Conservation (phyloP, 2,329 filamentous ascomycete genomes). For the Diaporthe destruens region DNA sequence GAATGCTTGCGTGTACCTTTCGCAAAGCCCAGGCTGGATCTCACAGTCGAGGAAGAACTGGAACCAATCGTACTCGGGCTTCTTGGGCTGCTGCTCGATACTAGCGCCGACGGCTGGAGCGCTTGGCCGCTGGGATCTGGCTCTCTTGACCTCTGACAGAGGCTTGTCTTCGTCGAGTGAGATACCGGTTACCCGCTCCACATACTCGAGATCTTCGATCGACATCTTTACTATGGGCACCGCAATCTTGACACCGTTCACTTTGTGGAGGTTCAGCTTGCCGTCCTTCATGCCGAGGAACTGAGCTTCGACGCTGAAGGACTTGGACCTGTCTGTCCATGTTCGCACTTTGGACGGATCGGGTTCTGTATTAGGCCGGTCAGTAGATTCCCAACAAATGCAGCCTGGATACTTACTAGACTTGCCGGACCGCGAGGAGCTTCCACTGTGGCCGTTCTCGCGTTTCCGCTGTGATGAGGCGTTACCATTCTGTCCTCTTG, state of each 20-base stretch:
- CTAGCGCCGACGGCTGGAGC: conserved; percentile 68
- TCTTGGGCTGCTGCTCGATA: conserved; percentile 68
- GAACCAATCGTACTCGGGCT: conserved; percentile 96
- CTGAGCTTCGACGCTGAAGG: conserved; percentile 97
- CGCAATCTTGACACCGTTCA: conserved; percentile 98
- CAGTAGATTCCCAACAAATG: not conserved
- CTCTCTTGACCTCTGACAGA: conserved; percentile 82
- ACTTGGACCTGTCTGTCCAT: conserved; percentile 95
- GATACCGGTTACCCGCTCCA: conserved; percentile 87
- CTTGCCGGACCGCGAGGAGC: conserved; percentile 71
- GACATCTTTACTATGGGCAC: conserved; percentile 98
- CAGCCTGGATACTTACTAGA: conserved; percentile 72
- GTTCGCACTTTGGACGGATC: conserved; percentile 85
- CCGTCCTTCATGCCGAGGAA: conserved; percentile 95
- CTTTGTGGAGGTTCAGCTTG: conserved; percentile 97
- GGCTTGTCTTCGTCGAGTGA: conserved; percentile 96
- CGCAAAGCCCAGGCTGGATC: conserved; percentile 91
- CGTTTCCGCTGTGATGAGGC: conserved; percentile 77
- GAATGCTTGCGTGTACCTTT: conserved; percentile 93
- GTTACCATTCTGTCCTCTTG: conserved; percentile 75
- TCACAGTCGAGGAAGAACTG: conserved; percentile 97
- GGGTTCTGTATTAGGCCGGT: conserved; percentile 70
- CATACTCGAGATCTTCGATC: conserved; percentile 92
- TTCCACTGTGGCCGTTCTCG: conserved; percentile 72
- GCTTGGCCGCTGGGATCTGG: conserved; percentile 47